A percentile compares a stretch with the other conserved stretches of the same genome.
Evolutionary conservation across 495 filamentous ascomycete species (phyloP).

Genomic region (Neurospora sp.): DNA sequence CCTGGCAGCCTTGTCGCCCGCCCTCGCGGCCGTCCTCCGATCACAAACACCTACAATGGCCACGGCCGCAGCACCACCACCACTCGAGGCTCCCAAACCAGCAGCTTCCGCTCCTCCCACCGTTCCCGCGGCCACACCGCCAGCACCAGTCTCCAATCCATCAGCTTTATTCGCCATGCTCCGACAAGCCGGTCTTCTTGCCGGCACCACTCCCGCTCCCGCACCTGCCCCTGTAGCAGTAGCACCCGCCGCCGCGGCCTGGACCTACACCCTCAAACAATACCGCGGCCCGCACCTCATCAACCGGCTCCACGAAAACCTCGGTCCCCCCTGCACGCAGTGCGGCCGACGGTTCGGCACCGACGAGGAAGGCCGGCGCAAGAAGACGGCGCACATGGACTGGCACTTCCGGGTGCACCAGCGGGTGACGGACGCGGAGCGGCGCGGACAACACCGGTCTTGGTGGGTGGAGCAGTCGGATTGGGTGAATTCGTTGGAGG

Average conservation of each 20-base stretch:
- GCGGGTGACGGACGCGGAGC: slow-evolving; percentile 71
- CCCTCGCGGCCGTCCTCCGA: slow-evolving; percentile 5
- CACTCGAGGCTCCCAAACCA: slow-evolving; percentile 1
- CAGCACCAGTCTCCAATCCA: slow-evolving; percentile 14
- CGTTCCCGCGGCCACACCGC: neutral
- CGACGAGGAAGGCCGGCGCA: slow-evolving; percentile 65
- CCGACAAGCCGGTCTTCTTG: slow-evolving; percentile 38
- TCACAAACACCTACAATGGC: slow-evolving; percentile 18
- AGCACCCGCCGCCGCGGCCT: slow-evolving; percentile 16
- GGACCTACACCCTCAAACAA: slow-evolving; percentile 42
- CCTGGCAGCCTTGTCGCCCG: neutral
- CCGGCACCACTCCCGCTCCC: slow-evolving; percentile 26
- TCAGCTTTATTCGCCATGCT: slow-evolving; percentile 39
- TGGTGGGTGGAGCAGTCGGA: slow-evolving; percentile 94
- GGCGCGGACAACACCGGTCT: slow-evolving; percentile 74
- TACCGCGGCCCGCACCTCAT: slow-evolving; percentile 61
- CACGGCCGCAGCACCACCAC: slow-evolving; percentile 1
- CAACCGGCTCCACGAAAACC: slow-evolving; percentile 60
- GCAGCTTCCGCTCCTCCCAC: slow-evolving; percentile 5
- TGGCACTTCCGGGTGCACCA: slow-evolving; percentile 96
- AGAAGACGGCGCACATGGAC: slow-evolving; percentile 89
- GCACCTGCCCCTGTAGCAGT: slow-evolving; percentile 19
- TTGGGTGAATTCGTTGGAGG: slow-evolving; percentile 78
- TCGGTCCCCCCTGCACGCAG: slow-evolving; percentile 76
- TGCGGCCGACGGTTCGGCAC: slow-evolving; percentile 80